Conservation (phyloP, 305 asterid genomes). For the Solanum hybrid region DNA sequence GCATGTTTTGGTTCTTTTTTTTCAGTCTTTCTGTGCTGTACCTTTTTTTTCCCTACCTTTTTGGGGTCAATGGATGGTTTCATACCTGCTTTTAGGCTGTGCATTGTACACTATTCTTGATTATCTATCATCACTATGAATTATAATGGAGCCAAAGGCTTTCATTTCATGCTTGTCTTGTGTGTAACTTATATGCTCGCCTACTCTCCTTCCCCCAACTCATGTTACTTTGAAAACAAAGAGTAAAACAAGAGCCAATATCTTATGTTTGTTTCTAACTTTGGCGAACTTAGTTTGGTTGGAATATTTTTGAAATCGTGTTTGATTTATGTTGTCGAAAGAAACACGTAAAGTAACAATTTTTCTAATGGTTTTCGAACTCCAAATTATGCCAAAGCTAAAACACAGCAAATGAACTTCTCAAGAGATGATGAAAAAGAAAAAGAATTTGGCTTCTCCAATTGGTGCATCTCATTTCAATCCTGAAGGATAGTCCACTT, state of each 20-base stretch:
- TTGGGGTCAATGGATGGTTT: background rate
- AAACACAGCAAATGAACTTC: background rate
- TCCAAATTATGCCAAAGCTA: background rate
- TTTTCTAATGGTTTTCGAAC: background rate
- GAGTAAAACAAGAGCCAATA: background rate
- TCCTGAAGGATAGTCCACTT: background rate
- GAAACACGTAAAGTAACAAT: background rate
- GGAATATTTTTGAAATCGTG: too few relatives aligned
- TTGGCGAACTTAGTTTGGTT: background rate
- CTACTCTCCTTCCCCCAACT: background rate
- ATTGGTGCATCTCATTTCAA: background rate
- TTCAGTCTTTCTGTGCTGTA: background rate
- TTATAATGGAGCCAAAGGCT: constrained; percentile 1
- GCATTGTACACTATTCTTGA: background rate
- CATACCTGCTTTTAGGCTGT: background rate
- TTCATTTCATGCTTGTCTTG: background rate
- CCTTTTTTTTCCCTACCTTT: background rate
- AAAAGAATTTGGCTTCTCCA: background rate
- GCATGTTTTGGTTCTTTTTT: background rate
- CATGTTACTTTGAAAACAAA: background rate
- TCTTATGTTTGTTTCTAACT: background rate
- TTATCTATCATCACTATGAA: background rate
- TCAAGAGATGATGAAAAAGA: background rate
- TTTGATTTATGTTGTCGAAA: background rate
- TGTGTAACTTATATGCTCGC: background rate